Base-by-base conservation (phyloP, 768 basidiomycete genomes). In the Phlebiopsis flavidoalba region DNA sequence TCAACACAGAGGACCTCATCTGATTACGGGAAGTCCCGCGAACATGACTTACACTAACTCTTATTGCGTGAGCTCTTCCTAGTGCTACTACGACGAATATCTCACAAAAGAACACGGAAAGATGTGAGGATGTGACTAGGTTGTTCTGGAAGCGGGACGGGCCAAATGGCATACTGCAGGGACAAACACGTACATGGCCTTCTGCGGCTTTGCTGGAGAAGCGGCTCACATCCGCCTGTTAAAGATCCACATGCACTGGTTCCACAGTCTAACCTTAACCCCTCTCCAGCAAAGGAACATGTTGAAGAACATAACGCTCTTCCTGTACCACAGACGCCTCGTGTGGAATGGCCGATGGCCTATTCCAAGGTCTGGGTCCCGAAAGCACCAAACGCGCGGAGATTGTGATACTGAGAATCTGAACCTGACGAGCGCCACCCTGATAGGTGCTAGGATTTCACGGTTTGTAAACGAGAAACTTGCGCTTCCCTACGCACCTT, bases 81-180 rank as follows among this genome's bases (percentile, higher is more conserved):
- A 98, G 96, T n/a, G n/a, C 8, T 98, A 91, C 73, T 92, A 95
- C 71, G 85, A 93, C 64, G 84, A 84, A 60, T 97, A 98, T 55
- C 73, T 98, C 67, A 84, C 85, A 65, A 74, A 80, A n/a, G n/a
- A n/a, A n/a, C n/a, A n/a, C n/a, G n/a, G n/a, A n/a, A 26, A 91
- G 88, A 3, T 81, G 91, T 0, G 91, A 95, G 22, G 79, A 77
- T 56, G 85, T 93, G 12, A 99, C 53, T 92, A 97, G 64, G 94
- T 99, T 24, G 81, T 96, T 58, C 86, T 99, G 15, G 96, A 99
- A 72, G 85, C 93, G 5, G n/a, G 88, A 96, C 70, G 95, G 94
- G 1, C 89, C n/a, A n/a, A 95, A 71, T 99, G 97, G 97, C 95
- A 97, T 71, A 94, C 94, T 0, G 76, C 83, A 17, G 94, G 98